Evolutionary conservation across 2,329 filamentous ascomycete species (phyloP), one percentile per base, ranked within the genome.

Genomic region (Bertia moriformis): DNA sequence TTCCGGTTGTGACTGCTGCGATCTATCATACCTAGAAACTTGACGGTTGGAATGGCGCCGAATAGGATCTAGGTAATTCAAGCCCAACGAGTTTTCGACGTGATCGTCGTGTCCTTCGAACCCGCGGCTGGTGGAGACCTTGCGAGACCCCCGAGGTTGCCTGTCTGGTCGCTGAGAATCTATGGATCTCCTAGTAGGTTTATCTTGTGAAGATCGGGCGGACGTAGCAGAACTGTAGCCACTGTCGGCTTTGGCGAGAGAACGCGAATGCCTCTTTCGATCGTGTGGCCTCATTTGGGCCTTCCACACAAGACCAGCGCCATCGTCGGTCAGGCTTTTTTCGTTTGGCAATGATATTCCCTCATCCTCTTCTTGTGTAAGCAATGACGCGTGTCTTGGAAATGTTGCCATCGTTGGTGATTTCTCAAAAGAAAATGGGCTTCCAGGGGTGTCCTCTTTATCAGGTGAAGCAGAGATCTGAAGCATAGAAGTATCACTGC

Each of bases 211-310:
- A 10, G 53, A 58, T 33, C 48, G 48, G 14, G 51, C 39, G 1
- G 56, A 59, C 5, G 52, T 49, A 12, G 53, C 52, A 20, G 56
- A 59, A 40, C 56, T 59, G 40, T 60, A 60, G 15, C 57, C 57
- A 39, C 56, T 59, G 40, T 60, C 57, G 12, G 48, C 49, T 39
- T 58, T 58, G 39, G 44, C 50, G 24, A 53, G 46, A 4, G 52
- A 49, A 15, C 40, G 46, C 3, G 42, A 42, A 22, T 45, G 51
- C 33, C n/a, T n/a, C n/a, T 43, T 47, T 19, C 45, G 42, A 19
- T 43, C 39, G 15, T 19, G 5, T 14, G 14, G 30, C 14, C 18
- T 40, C 14, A 37, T 37, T 24, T 38, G 38, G n/a, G n/a, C n/a
- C n/a, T n/a, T n/a, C n/a, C n/a, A n/a, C n/a, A n/a, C n/a, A n/a